Percentiles rank a stretch among this genome's conserved stretches.
Evolutionary conservation across 2,329 filamentous ascomycete species (phyloP).

Genomic region (Paecilomyces fulvus): DNA sequence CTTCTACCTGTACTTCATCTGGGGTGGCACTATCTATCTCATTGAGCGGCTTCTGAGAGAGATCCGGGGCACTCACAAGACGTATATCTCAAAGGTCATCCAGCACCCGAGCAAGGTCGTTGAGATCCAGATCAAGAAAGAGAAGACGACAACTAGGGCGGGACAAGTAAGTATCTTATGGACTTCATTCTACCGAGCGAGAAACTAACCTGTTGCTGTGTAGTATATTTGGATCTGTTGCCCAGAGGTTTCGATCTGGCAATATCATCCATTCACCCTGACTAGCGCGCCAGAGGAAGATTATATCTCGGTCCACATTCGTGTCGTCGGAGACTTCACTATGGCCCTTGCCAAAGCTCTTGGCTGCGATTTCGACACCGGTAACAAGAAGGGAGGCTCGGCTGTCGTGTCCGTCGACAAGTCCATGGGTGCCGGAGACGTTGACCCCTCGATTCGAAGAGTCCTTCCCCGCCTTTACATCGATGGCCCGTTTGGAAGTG

Average conservation of each 20-base stretch:
- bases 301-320: conserved; percentile 80
- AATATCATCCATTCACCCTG: conserved; percentile 80
- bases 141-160: conserved; percentile 69
- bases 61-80: conserved; percentile 71
- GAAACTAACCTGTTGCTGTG: conserved; percentile 6
- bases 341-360: conserved; percentile 59
- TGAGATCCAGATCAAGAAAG: conserved; percentile 89
- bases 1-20: conserved; percentile 88
- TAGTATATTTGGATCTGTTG: conserved; percentile 82
- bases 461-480: conserved; percentile 73
- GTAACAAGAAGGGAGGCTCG: conserved; percentile 36
- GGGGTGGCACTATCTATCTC: conserved; percentile 71
- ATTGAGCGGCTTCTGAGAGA: conserved; percentile 72
- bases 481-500: conserved; percentile 77
- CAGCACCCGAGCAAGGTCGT: conserved; percentile 83
- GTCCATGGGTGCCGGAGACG: conserved; percentile 42
- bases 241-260: conserved; percentile 77
- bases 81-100: conserved; percentile 79
- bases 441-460: conserved; percentile 62
- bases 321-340: conserved; percentile 76
- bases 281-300: conserved; percentile 84
- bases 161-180: conserved; percentile 46
- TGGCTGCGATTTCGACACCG: conserved; percentile 61
- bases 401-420: conserved; percentile 62
- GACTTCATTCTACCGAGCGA: background rate